A percentile compares a stretch with the other conserved stretches of the same genome.
phyloP scores from a whole-genome alignment of 192 early-diverging fungal genomes.

The Podila clonocystis region DNA sequence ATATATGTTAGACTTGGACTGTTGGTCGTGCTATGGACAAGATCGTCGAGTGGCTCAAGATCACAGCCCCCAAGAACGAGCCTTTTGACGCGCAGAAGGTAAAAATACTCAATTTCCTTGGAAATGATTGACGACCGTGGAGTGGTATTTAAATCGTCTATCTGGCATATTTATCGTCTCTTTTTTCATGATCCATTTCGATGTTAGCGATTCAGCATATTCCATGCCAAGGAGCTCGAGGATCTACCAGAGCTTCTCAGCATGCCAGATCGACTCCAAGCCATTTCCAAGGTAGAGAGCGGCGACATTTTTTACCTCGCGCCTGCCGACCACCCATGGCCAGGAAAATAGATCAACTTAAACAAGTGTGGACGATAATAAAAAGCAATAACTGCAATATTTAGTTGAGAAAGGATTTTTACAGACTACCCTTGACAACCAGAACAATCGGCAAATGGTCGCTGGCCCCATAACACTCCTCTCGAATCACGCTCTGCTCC shows the following conservation, averaged over 20 bases:
- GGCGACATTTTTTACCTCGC: slow-evolving; percentile 38
- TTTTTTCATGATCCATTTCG: not conserved
- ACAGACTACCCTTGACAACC: slow-evolving; percentile 55
- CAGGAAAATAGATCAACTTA: not conserved
- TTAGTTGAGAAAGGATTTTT: not conserved
- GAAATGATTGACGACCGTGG: too few species aligned
- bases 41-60: slow-evolving; percentile 34
- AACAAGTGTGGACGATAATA: not conserved
- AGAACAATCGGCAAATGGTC: slow-evolving; percentile 88
- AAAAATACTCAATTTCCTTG: not conserved
- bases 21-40: slow-evolving; percentile 34
- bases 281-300: slow-evolving; percentile 10
- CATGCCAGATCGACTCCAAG: slow-evolving; percentile 32
- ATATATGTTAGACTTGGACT: slow-evolving; percentile 24
- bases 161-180: not conserved
- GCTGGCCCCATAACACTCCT: slow-evolving; percentile 87
- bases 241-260: slow-evolving; percentile 10
- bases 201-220: slow-evolving; percentile 36
- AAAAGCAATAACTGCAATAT: too few species aligned
- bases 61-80: slow-evolving; percentile 18
- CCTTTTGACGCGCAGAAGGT: slow-evolving; percentile 44
- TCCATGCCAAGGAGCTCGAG: slow-evolving; percentile 27
- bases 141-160: too few species aligned
- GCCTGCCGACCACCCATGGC: slow-evolving; percentile 23
- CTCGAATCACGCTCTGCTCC: slow-evolving; percentile 69